Evolutionary conservation across 31 red algal species (phyloP).

Genomic region (Endocladia muricata): DNA sequence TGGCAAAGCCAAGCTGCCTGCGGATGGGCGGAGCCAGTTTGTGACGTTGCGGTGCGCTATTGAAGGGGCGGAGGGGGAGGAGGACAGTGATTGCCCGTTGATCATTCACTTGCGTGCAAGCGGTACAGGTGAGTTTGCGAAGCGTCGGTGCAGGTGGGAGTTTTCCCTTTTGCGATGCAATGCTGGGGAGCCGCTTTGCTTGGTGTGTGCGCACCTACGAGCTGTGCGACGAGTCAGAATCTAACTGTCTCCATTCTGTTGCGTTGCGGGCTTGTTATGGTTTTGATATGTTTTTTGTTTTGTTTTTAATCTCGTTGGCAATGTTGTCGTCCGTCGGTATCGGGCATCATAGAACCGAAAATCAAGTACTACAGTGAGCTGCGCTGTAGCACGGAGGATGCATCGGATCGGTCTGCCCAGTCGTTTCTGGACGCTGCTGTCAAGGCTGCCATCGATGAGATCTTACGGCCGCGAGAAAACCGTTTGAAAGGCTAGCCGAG

Average conservation of each 20-base stretch:
- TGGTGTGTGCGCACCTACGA: too few relatives aligned
- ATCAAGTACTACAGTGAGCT: slow-evolving; percentile 49
- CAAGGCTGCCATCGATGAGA: slow-evolving; percentile 19
- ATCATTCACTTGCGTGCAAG: slow-evolving; percentile 57
- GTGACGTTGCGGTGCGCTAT: slow-evolving; percentile 41
- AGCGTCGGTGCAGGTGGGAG: too few relatives aligned
- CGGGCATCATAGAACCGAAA: slow-evolving; percentile 33
- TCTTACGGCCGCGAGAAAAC: slow-evolving; percentile 35
- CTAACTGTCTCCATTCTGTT: too few relatives aligned
- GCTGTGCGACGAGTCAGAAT: too few relatives aligned
- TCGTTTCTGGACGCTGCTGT: slow-evolving; percentile 33
- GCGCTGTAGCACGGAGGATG: slow-evolving; percentile 3
- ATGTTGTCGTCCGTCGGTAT: not conserved
- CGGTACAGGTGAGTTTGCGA: slow-evolving; percentile 47
- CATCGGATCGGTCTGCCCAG: slow-evolving; percentile 2
- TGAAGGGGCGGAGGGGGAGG: too few relatives aligned
- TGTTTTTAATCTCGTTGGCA: not conserved
- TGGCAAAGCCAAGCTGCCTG: slow-evolving; percentile 27
- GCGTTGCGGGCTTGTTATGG: too few relatives aligned
- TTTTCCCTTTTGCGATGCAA: too few relatives aligned
- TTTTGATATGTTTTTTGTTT: not conserved
- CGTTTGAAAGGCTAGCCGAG: slow-evolving; percentile 2
- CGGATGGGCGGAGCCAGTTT: slow-evolving; percentile 40
- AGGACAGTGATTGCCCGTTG: slow-evolving; percentile 15
- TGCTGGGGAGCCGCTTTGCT: too few relatives aligned